Evolutionary conservation across 148 eudicot genomes (phyloP).

Genomic region (Vaccinium macrocarpon): DNA sequence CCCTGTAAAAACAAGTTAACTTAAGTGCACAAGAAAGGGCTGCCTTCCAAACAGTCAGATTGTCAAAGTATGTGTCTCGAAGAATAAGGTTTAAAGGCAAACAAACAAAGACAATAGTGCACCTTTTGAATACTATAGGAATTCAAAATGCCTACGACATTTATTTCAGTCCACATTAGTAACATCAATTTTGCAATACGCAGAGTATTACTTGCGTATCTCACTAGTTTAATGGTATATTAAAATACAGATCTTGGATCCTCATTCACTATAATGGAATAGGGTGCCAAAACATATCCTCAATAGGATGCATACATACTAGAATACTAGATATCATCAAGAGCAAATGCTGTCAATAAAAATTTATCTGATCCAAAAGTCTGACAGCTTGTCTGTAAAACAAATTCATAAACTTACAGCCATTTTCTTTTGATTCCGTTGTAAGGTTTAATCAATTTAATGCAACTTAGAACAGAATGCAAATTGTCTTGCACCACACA

Average conservation of each 20-base stretch:
- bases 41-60: neutral
- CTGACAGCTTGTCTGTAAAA: neutral
- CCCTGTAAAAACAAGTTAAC: conserved; percentile 10
- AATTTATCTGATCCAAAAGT: neutral
- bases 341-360: neutral
- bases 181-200: neutral
- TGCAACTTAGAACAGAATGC: neutral
- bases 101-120: neutral
- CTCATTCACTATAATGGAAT: neutral
- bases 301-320: neutral
- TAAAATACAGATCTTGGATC: neutral
- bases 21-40: neutral
- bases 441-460: neutral
- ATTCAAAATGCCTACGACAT: neutral
- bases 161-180: neutral
- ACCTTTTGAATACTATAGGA: no score
- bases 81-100: neutral
- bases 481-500: neutral
- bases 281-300: neutral
- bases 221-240: neutral
- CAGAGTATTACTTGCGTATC: neutral
- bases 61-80: neutral
- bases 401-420: neutral
- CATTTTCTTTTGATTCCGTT: neutral
- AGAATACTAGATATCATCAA: neutral